Base-by-base conservation (phyloP, 73 alveolate genomes). In the Symbiodinium natans region DNA sequence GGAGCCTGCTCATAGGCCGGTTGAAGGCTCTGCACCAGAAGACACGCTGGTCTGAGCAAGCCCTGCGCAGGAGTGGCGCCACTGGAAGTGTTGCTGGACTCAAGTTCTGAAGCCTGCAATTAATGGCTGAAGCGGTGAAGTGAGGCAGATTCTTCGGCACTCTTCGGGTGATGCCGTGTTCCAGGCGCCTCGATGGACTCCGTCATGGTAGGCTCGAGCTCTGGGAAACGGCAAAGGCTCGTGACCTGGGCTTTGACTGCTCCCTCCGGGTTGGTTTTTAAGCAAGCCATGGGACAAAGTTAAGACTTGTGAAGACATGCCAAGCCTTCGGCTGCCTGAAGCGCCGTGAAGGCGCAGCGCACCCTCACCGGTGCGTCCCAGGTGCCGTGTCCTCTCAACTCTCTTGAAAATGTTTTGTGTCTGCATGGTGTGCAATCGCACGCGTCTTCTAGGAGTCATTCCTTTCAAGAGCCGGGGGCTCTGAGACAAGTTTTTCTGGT, bases 231-330 rank as follows among this genome's bases (percentile, higher is more conserved):
- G 80, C 97, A 90, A 15, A 90, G 97, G 63, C 89, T 73, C 40
- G 97, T 90, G 97, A 90, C 97, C 97, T 90, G 31, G 9, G 56
- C n/a, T n/a, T n/a, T n/a, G n/a, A n/a, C n/a, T n/a, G n/a, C n/a
- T n/a, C 9, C 13, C 11, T 5, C 7, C 7, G 29, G 11, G 29
- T 4, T 9, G 9, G 80, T 6, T 6, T 29, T 17, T 34, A 29
- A 17, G 38, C 63, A 48, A 48, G 63, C 63, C 17, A 17, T 8
- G 63, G 63, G 63, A 10, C 17, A 8, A 48, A 48, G 17, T 48
- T 17, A 10, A 10, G 63, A 17, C 8, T 8, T 8, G 63, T 48
- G 63, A 17, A 8, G 17, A 48, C 63, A 8, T 48, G 23, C 23
- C 23, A 17, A 10, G 63, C 23, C 63, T n/a, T 83, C 29, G n/a